Evolutionary conservation across 2,329 filamentous ascomycete species (phyloP).

Genomic region (Pseudonectria buxi): DNA sequence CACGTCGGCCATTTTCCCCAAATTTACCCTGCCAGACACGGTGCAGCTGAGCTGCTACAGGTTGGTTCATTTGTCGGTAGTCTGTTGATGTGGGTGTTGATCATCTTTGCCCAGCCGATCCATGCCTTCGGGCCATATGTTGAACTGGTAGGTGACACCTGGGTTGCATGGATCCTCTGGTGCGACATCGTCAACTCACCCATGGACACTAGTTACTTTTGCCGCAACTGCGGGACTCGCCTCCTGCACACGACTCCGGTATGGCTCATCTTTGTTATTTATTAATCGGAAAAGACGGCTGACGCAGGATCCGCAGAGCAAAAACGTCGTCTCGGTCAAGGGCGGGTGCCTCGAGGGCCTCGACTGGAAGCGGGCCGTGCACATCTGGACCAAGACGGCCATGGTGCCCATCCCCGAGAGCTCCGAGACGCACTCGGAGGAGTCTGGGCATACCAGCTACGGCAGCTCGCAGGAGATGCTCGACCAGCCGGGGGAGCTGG

Average conservation of each 20-base stretch:
- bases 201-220: constrained; percentile 64
- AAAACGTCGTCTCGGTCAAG: constrained; percentile 58
- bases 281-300: constrained; percentile 2
- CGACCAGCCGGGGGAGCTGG: constrained; percentile 38
- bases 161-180: too few relatives aligned
- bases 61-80: constrained; percentile 24
- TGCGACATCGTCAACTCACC: too few relatives aligned
- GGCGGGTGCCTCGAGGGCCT: constrained; percentile 60
- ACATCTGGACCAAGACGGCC: constrained; percentile 62
- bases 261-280: constrained; percentile 21
- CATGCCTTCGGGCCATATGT: constrained; percentile 47
- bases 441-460: constrained; percentile 40
- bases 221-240: constrained; percentile 57
- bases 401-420: constrained; percentile 64
- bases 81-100: too few relatives aligned
- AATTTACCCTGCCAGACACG: constrained; percentile 49
- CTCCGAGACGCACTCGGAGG: constrained; percentile 49
- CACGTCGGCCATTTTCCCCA: constrained; percentile 62
- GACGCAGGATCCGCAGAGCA: constrained; percentile 32
- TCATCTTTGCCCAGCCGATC: too few relatives aligned
- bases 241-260: constrained; percentile 56
- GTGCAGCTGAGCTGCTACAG: constrained; percentile 47
- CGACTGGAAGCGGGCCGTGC: constrained; percentile 53
- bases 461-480: constrained; percentile 37
- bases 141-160: constrained; percentile 55